Evolutionary conservation across 2,329 filamentous ascomycete species (phyloP), one percentile per base, ranked within the genome.

Genomic region (Periconia sp.): DNA sequence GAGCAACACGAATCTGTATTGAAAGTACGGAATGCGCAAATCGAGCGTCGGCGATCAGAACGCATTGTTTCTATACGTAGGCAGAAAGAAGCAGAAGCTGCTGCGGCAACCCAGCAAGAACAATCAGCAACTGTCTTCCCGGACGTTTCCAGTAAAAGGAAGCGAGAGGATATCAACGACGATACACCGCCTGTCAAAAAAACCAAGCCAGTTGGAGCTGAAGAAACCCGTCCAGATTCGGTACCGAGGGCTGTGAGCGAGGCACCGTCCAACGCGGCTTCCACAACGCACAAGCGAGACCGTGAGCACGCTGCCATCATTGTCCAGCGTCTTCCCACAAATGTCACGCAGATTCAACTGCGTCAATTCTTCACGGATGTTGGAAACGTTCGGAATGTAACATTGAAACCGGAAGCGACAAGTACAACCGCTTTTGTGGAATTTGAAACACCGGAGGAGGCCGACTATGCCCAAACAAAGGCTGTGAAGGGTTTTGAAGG

Each of bases 331-430:
- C 76, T 99, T 20, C 92, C 94, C 1, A 64, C 71, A 3, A 83
- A 88, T 50, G 83, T 86, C 1, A 86, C 86, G 0, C 85, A 91
- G 65, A 87, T 84, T 13, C 88, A 88, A 63, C 76, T 97, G 14
- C 85, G 89, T 52, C 90, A 96, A 70, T 97, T 96, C 71, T 97
- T 99, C 77, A 88, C 88, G 66, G 91, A 92, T 57, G 95, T 92
- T 64, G 94, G 94, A 13, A 87, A 86, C 41, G 89, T 97, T 68
- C 90, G 91, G 64, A 87, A 87, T 57, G 78, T 97, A 31, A 88
- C 85, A 43, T 78, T 93, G 48, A 79, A 89, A 31, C 78, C 79
- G 33, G 86, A 91, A 42, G 74, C 81, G 2, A 76, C 82, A 44
- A 84, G 85, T 1, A 77, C 85, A 14, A 86, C 86, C 3, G 91